These are phyloP conservation scores for Metarhizium guizhouense DNA, from an alignment of 2,329 filamentous ascomycete species.

Conservation along the genomic window DNA sequence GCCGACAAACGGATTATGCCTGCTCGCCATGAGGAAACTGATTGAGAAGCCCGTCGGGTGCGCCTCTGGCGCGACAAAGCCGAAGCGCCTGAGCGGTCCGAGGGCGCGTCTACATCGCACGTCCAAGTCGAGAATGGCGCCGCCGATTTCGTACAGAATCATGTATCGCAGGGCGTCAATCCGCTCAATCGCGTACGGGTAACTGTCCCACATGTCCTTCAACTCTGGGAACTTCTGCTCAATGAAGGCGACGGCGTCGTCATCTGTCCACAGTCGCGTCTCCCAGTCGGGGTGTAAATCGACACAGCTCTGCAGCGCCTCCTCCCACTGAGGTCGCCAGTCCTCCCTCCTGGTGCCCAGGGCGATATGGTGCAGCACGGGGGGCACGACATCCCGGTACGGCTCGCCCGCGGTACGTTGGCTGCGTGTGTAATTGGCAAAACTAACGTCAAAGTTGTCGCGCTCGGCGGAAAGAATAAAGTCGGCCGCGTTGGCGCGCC, in stretches of 20 bases:
- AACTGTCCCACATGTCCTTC: neutral
- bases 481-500: slow-evolving; percentile 11
- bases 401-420: neutral
- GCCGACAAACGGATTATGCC: neutral
- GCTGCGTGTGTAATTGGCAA: slow-evolving; percentile 9
- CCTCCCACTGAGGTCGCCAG: neutral
- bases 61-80: neutral
- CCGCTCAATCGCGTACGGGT: neutral
- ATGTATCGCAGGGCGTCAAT: neutral
- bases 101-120: neutral
- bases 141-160: neutral
- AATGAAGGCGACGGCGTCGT: neutral
- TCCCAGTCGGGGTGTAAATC: neutral
- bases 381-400: neutral
- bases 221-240: neutral
- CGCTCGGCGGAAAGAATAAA: slow-evolving; percentile 18
- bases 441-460: slow-evolving; percentile 22
- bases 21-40: neutral
- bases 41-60: neutral
- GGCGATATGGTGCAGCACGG: neutral
- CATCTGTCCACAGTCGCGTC: neutral
- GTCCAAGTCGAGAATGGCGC: neutral
- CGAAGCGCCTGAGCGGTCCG: neutral
- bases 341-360: neutral
- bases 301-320: neutral